Evolutionary conservation across 305 asterid species (phyloP).

Genomic region (Caryopteris hybrid): DNA sequence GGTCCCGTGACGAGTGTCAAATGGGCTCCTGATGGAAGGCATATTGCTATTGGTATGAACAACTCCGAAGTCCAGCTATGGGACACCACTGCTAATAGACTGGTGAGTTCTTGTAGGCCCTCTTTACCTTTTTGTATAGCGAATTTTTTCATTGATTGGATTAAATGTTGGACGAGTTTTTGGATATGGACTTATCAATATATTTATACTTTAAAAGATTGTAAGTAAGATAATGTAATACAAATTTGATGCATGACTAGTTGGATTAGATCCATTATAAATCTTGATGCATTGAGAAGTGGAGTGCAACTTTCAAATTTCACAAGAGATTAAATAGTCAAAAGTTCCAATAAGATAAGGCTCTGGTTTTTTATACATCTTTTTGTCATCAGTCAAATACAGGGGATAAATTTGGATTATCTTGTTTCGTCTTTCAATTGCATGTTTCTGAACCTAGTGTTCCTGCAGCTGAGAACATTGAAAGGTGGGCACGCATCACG

Average conservation of each 20-base stretch:
- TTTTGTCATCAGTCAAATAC: too few relatives aligned
- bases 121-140: neutral
- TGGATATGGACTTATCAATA: neutral
- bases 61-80: constrained; percentile 81
- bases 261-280: neutral
- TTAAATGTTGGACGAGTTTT: too few relatives aligned
- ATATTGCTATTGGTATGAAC: constrained; percentile 69
- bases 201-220: too few relatives aligned
- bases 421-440: neutral
- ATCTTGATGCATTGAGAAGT: too few relatives aligned
- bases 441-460: neutral
- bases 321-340: too few relatives aligned
- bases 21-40: constrained; percentile 92
- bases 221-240: neutral
- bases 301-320: too few relatives aligned
- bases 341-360: too few relatives aligned
- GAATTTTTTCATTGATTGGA: too few relatives aligned
- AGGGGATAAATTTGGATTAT: too few relatives aligned
- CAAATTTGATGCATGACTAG: neutral
- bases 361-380: too few relatives aligned
- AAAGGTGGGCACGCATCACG: constrained; percentile 64
- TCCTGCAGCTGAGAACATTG: constrained; percentile 66
- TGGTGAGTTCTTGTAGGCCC: constrained; percentile 31
- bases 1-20: constrained; percentile 82
- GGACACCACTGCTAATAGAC: constrained; percentile 63